Percentiles rank a stretch among this genome's conserved stretches.
These are phyloP conservation scores for Podospora tetraspora DNA, from an alignment of 495 filamentous ascomycete species.

Conservation along the genomic window DNA sequence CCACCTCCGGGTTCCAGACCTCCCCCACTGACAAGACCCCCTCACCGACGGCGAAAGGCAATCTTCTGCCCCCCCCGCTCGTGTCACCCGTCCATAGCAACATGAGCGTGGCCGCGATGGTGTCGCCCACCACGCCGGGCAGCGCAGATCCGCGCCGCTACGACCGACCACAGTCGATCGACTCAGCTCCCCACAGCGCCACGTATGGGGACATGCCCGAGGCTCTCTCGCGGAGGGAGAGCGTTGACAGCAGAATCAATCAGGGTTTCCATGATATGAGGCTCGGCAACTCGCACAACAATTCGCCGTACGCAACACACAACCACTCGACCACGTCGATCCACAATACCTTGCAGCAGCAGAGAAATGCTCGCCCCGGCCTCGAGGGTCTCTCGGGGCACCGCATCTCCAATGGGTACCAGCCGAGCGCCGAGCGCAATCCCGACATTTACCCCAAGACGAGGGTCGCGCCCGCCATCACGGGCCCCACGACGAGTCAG, in stretches of 20 bases:
- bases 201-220: constrained; percentile 28
- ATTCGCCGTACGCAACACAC: constrained; percentile 65
- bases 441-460: constrained; percentile 47
- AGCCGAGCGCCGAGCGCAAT: constrained; percentile 50
- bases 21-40: constrained; percentile 49
- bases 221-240: constrained; percentile 60
- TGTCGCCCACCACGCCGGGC: constrained; percentile 46
- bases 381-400: constrained; percentile 41
- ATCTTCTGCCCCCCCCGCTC: constrained; percentile 40
- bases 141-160: constrained; percentile 35
- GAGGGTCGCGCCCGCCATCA: constrained; percentile 68
- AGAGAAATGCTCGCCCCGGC: constrained; percentile 45
- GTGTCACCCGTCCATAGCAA: constrained; percentile 43
- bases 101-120: constrained; percentile 55
- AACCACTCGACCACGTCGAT: constrained; percentile 76
- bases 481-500: constrained; percentile 66
- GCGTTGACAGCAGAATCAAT: constrained; percentile 72
- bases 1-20: constrained; percentile 36
- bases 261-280: constrained; percentile 63
- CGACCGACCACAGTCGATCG: constrained; percentile 42
- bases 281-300: constrained; percentile 60
- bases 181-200: constrained; percentile 35
- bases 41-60: constrained; percentile 42
- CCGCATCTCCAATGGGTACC: constrained; percentile 61
- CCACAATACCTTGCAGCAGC: constrained; percentile 46